Evolutionary conservation across 148 eudicot species (phyloP), one percentile per base, ranked within the genome.

Genomic region (Rhododendron vialii): DNA sequence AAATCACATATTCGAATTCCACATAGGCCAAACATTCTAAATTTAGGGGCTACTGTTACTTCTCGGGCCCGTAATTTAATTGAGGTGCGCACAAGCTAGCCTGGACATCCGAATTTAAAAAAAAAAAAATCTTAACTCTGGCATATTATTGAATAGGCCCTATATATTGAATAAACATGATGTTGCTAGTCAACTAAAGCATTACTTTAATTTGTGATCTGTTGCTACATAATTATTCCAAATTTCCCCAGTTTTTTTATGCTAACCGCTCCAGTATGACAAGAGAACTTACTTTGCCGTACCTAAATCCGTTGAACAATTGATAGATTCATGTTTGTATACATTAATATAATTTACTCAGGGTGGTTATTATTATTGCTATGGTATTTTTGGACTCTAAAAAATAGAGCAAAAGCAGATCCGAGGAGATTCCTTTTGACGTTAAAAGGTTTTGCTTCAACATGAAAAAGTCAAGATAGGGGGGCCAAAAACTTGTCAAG

Each of bases 351-450:
- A 20, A 20, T 5, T 59, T 5, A 59, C n/a, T 59, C 65, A 4
- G 65, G 63, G 7, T 57, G 3, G 17, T 57, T 4, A 5, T 20
- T 59, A 59, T 59, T 59, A 59, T 59, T 20, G 65, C 65, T 20
- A 1, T 20, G 65, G 65, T 22, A 22, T 22, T 35, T 2, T 35
- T 20, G n/a, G 1, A 59, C n/a, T 1, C n/a, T 59, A 22, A 22
- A 13, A 15, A 26, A 28, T 12, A 7, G 47, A 83, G 35, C 41
- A 83, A 45, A 83, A 83, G 53, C 55, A 83, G 48, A 65, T 41
- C 41, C 43, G 18, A 38, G n/a, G 33, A 41, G 85, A 83, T 83
- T 83, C 85, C 41, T 83, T 83, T 83, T 45, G 55, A 43, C 17
- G 17, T 83, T 15, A 7, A 83, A 45, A 10, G 78, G 20, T 26